Base-by-base conservation (phyloP, 164 flowering plant species). In the Chimonanthus salicifolius region DNA sequence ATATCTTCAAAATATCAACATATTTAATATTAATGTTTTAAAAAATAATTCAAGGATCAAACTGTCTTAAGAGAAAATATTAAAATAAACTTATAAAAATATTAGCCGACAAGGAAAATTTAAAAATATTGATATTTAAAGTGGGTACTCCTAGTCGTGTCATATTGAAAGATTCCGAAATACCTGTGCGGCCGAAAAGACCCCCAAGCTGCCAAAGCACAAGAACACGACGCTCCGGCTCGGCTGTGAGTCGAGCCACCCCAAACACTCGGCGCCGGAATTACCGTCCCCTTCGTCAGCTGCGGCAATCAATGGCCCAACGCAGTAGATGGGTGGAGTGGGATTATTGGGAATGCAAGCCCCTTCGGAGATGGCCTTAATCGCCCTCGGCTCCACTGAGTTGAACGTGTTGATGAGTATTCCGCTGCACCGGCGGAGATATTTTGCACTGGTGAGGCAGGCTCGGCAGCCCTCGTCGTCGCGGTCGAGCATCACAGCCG, bases 191-290 rank as follows among this genome's bases (percentile, higher is more conserved):
- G 8, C 58, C 1, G 81, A 71, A 5, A 85, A 80, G 65, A 73
- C 6, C 0, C 85, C 85, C 67, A 72, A 43, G 77, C 89, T 87
- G 3, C 88, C 87, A 54, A 87, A 85, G 21, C 85, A 79, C 64
- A 87, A 33, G 63, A 77, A 87, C 47, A 87, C 79, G 1, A 87
- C 87, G 44, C 86, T 81, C 8, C 71, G 16, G 9, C 74, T 73
- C 2, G 87, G 85, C 21, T 85, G 86, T 46, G 68, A 20, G 69
- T 85, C 84, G 0, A 85, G 84, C 88, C 90, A 87, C 3, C 15
- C 7, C 45, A 85, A 18, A 9, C 85, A 84, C 21, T 81, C 50
- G 3, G 4, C 13, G 15, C 58, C 13, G 4, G 18, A 49, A 6
- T 44, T 63, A 0, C 13, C 75, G 4, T 9, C 54, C 6, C 33